phyloP scores from a whole-genome alignment of 179 eudicot genomes.

The Spergularia azorica region DNA sequence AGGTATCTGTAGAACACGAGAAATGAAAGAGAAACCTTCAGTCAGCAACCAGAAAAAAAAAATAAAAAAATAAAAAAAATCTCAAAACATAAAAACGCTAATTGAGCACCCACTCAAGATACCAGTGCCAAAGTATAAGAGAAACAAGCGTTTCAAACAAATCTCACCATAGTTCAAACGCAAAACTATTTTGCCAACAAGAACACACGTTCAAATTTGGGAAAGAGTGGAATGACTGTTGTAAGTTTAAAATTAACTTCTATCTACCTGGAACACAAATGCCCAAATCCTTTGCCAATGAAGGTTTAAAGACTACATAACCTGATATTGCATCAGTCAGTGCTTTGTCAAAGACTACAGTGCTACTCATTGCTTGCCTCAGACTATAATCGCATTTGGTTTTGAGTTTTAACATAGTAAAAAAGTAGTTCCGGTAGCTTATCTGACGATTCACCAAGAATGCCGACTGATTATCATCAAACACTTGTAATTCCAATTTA shows the following conservation, averaged over 20 bases:
- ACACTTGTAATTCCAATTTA: background rate
- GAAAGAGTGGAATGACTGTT: too few species aligned
- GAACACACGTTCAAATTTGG: too few species aligned
- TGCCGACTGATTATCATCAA: background rate
- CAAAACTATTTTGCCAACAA: too few species aligned
- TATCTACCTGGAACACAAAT: too few species aligned
- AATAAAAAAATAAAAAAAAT: background rate
- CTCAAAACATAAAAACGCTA: background rate
- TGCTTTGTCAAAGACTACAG: background rate
- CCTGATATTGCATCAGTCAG: background rate
- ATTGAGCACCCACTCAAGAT: background rate
- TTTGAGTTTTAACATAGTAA: conserved; percentile 1
- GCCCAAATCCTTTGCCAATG: too few species aligned
- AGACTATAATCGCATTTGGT: background rate
- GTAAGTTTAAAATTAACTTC: too few species aligned
- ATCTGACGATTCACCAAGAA: background rate
- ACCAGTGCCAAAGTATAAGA: background rate
- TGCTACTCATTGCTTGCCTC: background rate
- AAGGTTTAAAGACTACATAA: too few species aligned
- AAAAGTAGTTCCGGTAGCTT: background rate
- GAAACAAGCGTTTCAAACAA: too few species aligned
- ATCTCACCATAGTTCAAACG: too few species aligned
- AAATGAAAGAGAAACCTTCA: background rate
- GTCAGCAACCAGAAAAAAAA: background rate
- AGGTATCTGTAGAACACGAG: conserved; percentile 9